phyloP scores from a whole-genome alignment of 208 protist species.

The Leishmania gerbilli region DNA sequence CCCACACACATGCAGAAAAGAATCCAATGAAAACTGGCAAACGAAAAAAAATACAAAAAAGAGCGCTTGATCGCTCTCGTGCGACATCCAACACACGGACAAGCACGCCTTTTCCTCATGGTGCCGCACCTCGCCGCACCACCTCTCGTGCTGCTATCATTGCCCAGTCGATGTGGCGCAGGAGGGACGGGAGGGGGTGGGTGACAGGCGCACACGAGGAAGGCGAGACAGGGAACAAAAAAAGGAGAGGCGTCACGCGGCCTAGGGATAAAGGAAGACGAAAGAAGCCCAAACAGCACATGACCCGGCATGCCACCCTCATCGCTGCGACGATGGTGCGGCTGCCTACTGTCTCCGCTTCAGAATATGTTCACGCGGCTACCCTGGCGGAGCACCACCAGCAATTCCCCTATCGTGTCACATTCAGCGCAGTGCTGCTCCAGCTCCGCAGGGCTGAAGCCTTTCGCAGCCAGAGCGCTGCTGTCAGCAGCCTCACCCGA shows the following conservation, averaged over 20 bases:
- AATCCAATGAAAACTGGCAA: not conserved
- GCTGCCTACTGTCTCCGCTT: not conserved
- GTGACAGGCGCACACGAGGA: conserved; percentile 6
- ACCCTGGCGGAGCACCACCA: conserved; percentile 53
- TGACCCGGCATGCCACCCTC: not conserved
- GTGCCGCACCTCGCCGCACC: not conserved
- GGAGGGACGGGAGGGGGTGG: not conserved
- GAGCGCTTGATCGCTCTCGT: not conserved
- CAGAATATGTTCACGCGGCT: conserved; percentile 64
- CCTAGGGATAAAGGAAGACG: conserved; percentile 7
- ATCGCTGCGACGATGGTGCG: not conserved
- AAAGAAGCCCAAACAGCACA: not conserved
- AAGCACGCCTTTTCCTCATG: not conserved
- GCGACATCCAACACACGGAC: not conserved
- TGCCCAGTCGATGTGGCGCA: not conserved
- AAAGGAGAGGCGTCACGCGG: not conserved
- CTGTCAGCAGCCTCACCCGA: not conserved
- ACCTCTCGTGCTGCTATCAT: not conserved
- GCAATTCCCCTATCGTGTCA: conserved; percentile 69
- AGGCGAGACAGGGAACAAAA: not conserved
- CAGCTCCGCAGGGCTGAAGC: conserved; percentile 83
- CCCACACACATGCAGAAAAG: not conserved
- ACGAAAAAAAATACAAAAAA: not conserved
- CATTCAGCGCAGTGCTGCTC: conserved; percentile 89
- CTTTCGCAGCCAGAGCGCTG: conserved; percentile 7